Evolutionary conservation across 2,329 filamentous ascomycete genomes (phyloP), one percentile per base, ranked within the genome.

Genomic region (Fusarium siculi): DNA sequence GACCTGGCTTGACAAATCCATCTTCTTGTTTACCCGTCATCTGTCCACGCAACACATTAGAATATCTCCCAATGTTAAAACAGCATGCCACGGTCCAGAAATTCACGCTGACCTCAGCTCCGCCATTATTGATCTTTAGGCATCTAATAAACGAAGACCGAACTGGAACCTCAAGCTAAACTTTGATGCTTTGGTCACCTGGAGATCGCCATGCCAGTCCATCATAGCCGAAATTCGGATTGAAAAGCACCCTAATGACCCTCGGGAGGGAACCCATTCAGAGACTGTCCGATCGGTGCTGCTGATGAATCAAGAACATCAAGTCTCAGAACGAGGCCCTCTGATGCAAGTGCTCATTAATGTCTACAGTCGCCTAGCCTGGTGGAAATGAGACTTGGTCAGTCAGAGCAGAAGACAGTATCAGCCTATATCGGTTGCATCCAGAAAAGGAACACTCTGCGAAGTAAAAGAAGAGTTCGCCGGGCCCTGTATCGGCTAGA

Each of bases 1-100:
- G 19, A 11, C 44, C 1, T 16, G 4, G 12, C 2, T 30, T 30
- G 19, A 21, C 9, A 4, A 21, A 47, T 25, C 25, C 4, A 2
- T 9, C 19, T 1, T 21, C 9, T 15, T 47, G 6, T 28, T 1
- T 21, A 28, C 21, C 19, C 15, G 0, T 28, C 28, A 2, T 28
- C 25, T 10, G 19, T 4, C 25, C 3, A 11, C 18, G 18, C 18
- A 46, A 19, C 5, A 19, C 16, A 25, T 7, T 23, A 44, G 42
- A 7, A 44, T 25, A 11, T 18, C 18, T 43, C 9, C n/a, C 8
- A 11, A 11, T 18, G 15, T 11, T 23, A 43, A 4, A 4, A 43
- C 7, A 18, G 15, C 4, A 43, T 43, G 7, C 16, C 16, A 18
- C 42, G n/a, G 16, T 18, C 9, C n/a, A 43, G 9, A 18, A 8